Evolutionary conservation across 345 rosid species (phyloP), one percentile per base, ranked within the genome.

Genomic region (Erodium maritimum): DNA sequence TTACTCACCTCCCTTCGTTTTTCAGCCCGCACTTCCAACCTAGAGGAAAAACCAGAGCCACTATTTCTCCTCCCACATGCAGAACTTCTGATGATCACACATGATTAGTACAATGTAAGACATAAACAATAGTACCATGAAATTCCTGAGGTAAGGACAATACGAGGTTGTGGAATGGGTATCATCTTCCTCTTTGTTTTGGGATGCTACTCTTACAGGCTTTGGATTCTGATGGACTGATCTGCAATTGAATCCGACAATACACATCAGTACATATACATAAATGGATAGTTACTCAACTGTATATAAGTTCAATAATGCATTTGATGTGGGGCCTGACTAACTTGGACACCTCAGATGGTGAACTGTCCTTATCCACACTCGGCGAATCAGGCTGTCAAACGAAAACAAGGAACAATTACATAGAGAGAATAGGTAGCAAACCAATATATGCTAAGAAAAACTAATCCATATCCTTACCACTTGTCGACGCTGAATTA

Each of bases 11-110:
- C 97, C 70, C 77, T 93, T 59, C 99, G 73, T 74, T 80, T 89
- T 68, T 89, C 99, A 70, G 97, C 99, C 9, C 97, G 88, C 73
- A 89, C 99, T 52, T 85, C 95, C 77, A 89, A 76, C 80, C 89
- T 89, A 65, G 82, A 93, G 50, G 82, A 81, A 65, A 93, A 93
- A 67, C 95, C 99, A 64, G 89, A 83, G 6, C 77, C 84, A 50
- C 81, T 75, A 62, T 79, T 75, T 69, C 85, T 72, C 60, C 76
- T 59, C 21, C 81, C 77, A 66, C 65, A 73, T 52, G 90, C 75
- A 59, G 78, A 80, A 72, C 80, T 83, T 68, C 88, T 84, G 77
- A 68, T 59, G 42, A 73, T 54, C 19, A 29, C 50, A 51, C 7
- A 10, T 24, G 22, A 60, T 21, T 48, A 21, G 7, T 21, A 22